A percentile compares a stretch with the other conserved stretches of the same genome.
These are phyloP conservation scores for Tetrapisispora iriomotensis DNA, from an alignment of 805 yeast species.

Conservation along the genomic window DNA sequence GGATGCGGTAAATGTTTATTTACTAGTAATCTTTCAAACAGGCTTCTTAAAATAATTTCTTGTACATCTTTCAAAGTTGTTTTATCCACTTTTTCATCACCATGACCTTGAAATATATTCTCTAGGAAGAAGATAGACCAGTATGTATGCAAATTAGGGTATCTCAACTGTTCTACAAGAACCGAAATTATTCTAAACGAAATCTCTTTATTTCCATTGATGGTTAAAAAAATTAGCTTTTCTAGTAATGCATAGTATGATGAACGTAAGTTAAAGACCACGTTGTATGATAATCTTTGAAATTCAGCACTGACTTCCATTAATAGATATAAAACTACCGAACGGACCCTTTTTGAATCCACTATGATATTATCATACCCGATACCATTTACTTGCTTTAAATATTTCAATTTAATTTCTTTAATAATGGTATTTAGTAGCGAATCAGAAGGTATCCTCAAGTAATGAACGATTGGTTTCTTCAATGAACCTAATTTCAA, in stretches of 20 bases:
- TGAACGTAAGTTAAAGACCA: slow-evolving; percentile 46
- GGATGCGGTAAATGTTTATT: slow-evolving; percentile 78
- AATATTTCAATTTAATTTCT: slow-evolving; percentile 26
- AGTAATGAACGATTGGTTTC: slow-evolving; percentile 69
- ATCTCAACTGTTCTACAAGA: slow-evolving; percentile 80
- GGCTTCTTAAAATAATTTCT: slow-evolving; percentile 69
- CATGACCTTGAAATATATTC: slow-evolving; percentile 62
- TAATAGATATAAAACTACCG: slow-evolving; percentile 66
- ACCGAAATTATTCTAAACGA: slow-evolving; percentile 68
- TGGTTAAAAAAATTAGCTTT: slow-evolving; percentile 41
- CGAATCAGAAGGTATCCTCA: slow-evolving; percentile 66
- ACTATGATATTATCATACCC: slow-evolving; percentile 46
- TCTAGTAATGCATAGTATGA: slow-evolving; percentile 59
- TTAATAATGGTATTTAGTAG: slow-evolving; percentile 52
- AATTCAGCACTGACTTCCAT: slow-evolving; percentile 50
- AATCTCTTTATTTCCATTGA: slow-evolving; percentile 48
- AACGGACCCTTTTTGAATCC: slow-evolving; percentile 58
- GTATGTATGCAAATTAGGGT: slow-evolving; percentile 83
- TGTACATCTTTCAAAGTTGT: slow-evolving; percentile 36
- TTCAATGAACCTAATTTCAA: slow-evolving; percentile 54
- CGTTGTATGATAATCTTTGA: slow-evolving; percentile 36
- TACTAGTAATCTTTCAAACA: slow-evolving; percentile 76
- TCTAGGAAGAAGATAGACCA: slow-evolving; percentile 65
- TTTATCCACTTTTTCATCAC: slow-evolving; percentile 31
- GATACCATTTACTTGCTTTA: slow-evolving; percentile 42